These are phyloP conservation scores for Diophrys appendiculata DNA, from an alignment of 73 alveolate genomes.

Conservation along the genomic window DNA sequence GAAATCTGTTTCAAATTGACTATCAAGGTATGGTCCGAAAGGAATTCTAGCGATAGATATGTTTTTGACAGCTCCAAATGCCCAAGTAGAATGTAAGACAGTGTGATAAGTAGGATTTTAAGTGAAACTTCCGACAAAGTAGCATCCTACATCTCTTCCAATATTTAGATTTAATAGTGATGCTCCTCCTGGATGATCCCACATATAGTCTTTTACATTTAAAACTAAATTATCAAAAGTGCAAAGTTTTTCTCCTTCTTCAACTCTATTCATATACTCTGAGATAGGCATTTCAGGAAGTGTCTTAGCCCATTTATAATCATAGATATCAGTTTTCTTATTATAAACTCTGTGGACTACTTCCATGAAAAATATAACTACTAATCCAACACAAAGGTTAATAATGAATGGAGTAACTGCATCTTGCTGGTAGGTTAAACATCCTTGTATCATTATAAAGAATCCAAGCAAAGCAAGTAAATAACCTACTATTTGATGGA, in stretches of 20 bases:
- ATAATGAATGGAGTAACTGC: no score
- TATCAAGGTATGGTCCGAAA: neutral
- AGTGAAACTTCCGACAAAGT: conserved; percentile 3
- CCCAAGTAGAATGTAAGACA: neutral
- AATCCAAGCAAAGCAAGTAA: no score
- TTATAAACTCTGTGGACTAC: neutral
- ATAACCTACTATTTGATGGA: no score
- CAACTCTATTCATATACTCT: conserved; percentile 16
- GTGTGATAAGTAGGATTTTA: neutral
- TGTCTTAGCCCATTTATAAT: neutral
- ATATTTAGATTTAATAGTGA: conserved; percentile 17
- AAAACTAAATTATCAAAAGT: conserved; percentile 37
- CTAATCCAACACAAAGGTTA: no score
- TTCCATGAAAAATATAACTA: no score
- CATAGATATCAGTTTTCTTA: neutral
- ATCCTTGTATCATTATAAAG: no score
- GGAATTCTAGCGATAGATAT: neutral
- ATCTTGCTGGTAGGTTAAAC: no score
- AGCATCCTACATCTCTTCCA: conserved; percentile 19
- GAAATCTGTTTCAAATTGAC: neutral
- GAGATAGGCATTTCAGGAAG: neutral
- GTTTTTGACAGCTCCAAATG: neutral
- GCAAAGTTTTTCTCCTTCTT: conserved; percentile 23
- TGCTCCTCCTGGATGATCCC: conserved; percentile 50
- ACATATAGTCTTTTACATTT: conserved; percentile 8